Evolutionary conservation across 495 filamentous ascomycete species (phyloP), one percentile per base, ranked within the genome.

Genomic region (Sabuloglossum arenarium): DNA sequence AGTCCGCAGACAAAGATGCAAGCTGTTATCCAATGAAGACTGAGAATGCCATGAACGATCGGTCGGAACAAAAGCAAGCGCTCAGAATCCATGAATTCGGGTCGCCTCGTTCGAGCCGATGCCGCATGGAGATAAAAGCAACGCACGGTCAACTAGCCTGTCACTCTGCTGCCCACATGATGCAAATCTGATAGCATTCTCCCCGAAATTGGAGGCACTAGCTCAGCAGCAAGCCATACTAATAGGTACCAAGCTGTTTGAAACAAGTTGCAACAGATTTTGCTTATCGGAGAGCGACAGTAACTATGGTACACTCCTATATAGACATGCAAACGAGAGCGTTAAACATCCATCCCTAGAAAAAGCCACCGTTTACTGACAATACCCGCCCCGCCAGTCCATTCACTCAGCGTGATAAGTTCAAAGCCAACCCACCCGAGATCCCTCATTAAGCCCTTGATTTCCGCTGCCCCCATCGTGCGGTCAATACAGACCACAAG

Each of bases 391-490:
- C 46, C 52, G 12, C 27, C 28, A 30, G 76, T 73, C 84, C 86
- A 94, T 47, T 77, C 73, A 56, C 84, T 78, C 12, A 96, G 71
- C 16, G 85, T 88, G 52, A 80, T 80, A 53, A 87, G 72, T 63
- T 81, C 83, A 62, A 94, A 96, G 30, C 88, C 88, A 60, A 89
- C 88, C 89, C 89, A 96, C 61, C 88, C 84, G 34, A 96, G 76
- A 56, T 86, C 86, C 61, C 80, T 82, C 58, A 82, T 78, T 55
- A 93, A 71, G 53, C 79, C 72, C 59, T 79, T 58, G 50, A 58
- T 73, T 53, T 76, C 70, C 45, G 80, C 71, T 51, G 79, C 69
- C 25, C 75, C 71, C 39, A 75, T 70, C 23, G 68, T 71, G 51
- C 88, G 80, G 62, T 86, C 84, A 49, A 94, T 71, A 66, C 85